Conservation (phyloP, 108 stramenopile genomes). For the Aurantiochytrium sp. region DNA sequence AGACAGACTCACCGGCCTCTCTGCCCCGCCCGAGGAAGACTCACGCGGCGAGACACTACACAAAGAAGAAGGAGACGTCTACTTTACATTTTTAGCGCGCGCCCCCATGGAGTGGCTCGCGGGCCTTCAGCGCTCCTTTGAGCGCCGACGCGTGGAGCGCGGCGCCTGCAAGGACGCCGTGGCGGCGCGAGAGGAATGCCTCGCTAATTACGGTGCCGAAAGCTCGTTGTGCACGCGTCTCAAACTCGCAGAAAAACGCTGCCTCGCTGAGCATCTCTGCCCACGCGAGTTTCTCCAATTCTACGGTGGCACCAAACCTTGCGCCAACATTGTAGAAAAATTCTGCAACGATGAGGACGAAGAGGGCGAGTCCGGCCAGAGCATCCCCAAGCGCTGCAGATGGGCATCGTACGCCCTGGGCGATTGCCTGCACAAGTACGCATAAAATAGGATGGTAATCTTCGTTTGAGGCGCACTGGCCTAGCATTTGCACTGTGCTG, state of each 20-base stretch:
- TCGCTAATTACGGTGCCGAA: not conserved
- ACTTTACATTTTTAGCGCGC: too few relatives aligned
- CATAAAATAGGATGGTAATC: too few relatives aligned
- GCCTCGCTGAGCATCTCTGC: not conserved
- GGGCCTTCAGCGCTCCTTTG: not conserved
- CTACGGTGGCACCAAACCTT: not conserved
- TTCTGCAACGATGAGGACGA: not conserved
- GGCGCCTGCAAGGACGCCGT: not conserved
- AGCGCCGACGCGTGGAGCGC: not conserved
- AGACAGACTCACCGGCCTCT: too few relatives aligned
- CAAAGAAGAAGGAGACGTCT: too few relatives aligned
- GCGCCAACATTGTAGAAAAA: not conserved
- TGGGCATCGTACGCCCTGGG: not conserved
- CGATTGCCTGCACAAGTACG: not conserved
- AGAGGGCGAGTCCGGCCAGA: not conserved
- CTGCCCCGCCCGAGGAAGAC: too few relatives aligned
- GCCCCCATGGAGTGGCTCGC: not conserved
- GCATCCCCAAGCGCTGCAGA: not conserved
- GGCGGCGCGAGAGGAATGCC: not conserved
- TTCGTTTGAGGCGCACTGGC: too few relatives aligned
- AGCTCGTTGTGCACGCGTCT: not conserved
- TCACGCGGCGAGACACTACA: too few relatives aligned
- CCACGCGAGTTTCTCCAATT: not conserved
- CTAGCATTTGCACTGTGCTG: too few relatives aligned
- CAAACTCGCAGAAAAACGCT: not conserved